These are phyloP conservation scores for Paraphaeosphaeria sporulosa DNA, from an alignment of 2,329 filamentous ascomycete genomes.

Conservation along the genomic window DNA sequence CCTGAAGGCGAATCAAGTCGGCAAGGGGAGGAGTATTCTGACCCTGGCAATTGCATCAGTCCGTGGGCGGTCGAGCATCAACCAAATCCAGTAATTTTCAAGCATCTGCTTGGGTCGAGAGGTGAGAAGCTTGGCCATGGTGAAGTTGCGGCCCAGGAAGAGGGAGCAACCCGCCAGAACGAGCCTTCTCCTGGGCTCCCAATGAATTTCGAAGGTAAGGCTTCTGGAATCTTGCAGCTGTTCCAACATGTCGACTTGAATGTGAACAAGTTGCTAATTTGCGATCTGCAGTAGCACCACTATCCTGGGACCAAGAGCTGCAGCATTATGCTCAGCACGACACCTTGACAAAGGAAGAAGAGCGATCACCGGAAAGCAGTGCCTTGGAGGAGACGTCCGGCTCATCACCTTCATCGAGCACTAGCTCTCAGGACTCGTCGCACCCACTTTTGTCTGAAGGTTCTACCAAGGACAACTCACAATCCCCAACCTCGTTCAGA, in stretches of 20 bases:
- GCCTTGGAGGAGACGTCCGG: neutral
- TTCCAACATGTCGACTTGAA: too few species aligned
- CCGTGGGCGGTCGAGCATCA: constrained; percentile 21
- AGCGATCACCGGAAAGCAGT: constrained; percentile 1
- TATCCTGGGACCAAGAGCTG: neutral
- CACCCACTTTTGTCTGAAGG: neutral
- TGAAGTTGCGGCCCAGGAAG: neutral
- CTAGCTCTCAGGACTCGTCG: constrained; percentile 6
- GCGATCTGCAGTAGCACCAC: neutral
- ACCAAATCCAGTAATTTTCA: constrained; percentile 25
- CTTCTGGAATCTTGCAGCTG: neutral
- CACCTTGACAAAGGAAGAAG: neutral
- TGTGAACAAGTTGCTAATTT: neutral
- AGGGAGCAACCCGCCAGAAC: neutral
- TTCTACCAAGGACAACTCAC: neutral
- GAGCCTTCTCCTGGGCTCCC: neutral
- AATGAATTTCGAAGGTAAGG: neutral
- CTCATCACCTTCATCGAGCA: constrained; percentile 8
- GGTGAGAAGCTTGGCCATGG: neutral
- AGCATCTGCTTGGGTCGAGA: constrained; percentile 12
- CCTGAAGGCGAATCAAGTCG: neutral
- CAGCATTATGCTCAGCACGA: neutral
- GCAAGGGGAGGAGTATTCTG: neutral
- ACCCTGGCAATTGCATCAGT: constrained; percentile 8
- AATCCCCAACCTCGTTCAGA: neutral